Evolutionary conservation across 2,329 filamentous ascomycete genomes (phyloP).

Genomic region (Coniochaeta sp.): DNA sequence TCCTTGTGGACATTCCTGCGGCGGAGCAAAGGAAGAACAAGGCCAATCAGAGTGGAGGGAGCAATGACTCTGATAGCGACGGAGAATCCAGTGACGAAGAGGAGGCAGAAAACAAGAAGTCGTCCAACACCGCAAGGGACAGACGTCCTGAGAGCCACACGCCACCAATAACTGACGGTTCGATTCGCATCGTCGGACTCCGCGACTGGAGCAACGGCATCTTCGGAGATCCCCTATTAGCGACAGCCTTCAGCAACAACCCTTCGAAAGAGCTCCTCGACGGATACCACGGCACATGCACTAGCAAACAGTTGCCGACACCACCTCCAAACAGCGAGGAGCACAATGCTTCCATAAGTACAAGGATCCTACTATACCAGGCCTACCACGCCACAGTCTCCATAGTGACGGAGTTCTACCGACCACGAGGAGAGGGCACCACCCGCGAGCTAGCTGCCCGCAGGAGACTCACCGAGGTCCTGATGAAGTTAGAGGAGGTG

Average conservation of each 20-base stretch:
- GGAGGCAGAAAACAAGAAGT: slow-evolving; percentile 5
- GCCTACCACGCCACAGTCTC: slow-evolving; percentile 48
- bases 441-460: slow-evolving; percentile 45
- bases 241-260: slow-evolving; percentile 38
- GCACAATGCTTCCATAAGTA: slow-evolving; percentile 25
- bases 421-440: slow-evolving; percentile 39
- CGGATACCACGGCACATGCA: slow-evolving; percentile 31
- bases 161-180: background rate
- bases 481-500: slow-evolving; percentile 38
- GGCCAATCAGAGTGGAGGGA: no score
- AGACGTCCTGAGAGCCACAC: background rate
- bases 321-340: slow-evolving; percentile 16
- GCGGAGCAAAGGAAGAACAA: background rate
- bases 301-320: slow-evolving; percentile 3
- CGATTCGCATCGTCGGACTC: slow-evolving; percentile 38
- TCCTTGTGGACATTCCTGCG: slow-evolving; percentile 29
- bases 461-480: slow-evolving; percentile 38
- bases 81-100: slow-evolving; percentile 6
- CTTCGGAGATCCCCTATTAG: slow-evolving; percentile 54
- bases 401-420: slow-evolving; percentile 50
- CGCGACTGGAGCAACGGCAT: slow-evolving; percentile 51
- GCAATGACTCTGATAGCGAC: background rate
- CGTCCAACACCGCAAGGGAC: no score
- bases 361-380: slow-evolving; percentile 48
- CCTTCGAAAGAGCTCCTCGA: slow-evolving; percentile 36